phyloP scores from a whole-genome alignment of 1,284 basidiomycete species.

The Marasmius oreades region DNA sequence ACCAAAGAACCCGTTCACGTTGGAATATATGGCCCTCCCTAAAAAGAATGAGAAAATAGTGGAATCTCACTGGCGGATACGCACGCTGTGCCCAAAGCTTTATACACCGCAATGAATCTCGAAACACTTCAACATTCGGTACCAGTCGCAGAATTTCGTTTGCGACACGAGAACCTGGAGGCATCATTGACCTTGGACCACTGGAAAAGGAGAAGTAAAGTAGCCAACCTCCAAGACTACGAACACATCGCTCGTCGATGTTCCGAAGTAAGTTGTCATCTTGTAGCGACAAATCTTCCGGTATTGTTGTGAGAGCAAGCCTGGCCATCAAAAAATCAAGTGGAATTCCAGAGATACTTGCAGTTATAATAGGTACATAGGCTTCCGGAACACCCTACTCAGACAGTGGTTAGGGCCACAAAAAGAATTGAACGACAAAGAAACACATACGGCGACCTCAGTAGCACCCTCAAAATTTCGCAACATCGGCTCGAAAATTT shows the following conservation, averaged over 20 bases:
- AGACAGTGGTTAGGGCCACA: conserved; percentile 14
- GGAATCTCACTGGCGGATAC: conserved; percentile 28
- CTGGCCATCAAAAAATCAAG: conserved; percentile 95
- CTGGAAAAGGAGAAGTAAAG: background rate
- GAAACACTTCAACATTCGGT: conserved; percentile 92
- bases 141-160: conserved; percentile 96
- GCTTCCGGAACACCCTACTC: conserved; percentile 92
- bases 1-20: conserved; percentile 96
- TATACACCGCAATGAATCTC: conserved; percentile 92
- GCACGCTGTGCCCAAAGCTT: conserved; percentile 96
- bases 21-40: conserved; percentile 97
- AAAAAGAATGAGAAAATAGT: conserved; percentile 10
- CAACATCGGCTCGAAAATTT: conserved; percentile 88
- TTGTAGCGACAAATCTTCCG: conserved; percentile 85
- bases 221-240: conserved; percentile 84
- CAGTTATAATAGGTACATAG: conserved; percentile 93
- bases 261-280: conserved; percentile 93
- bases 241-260: conserved; percentile 91
- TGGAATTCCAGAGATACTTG: conserved; percentile 89
- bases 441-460: conserved; percentile 79
- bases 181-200: conserved; percentile 13
- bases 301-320: conserved; percentile 79
- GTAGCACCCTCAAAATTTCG: conserved; percentile 82
- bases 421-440: conserved; percentile 7
- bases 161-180: conserved; percentile 87